A percentile compares a stretch with the other conserved stretches of the same genome.
Evolutionary conservation across 305 asterid genomes (phyloP).

Genomic region (Fraxinus albicans): DNA sequence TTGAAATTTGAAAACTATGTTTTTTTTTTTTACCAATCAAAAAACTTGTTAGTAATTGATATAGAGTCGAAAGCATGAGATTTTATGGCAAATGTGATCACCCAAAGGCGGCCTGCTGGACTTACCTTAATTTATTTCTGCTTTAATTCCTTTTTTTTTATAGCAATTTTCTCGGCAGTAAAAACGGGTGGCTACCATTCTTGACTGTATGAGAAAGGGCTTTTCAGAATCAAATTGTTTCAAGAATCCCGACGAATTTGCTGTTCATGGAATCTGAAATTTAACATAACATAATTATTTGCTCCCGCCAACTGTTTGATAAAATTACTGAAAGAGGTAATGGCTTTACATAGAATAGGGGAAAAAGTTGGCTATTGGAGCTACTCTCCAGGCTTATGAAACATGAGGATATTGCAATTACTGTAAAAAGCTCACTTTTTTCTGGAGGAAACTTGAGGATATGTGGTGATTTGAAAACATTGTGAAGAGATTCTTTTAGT

Average conservation of each 20-base stretch:
- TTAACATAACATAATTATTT: constrained; percentile 33
- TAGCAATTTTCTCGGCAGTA: neutral
- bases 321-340: constrained; percentile 38
- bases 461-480: constrained; percentile 32
- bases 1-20: no score
- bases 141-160: no score
- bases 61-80: no score
- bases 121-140: no score
- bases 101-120: no score
- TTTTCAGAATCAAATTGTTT: constrained; percentile 25
- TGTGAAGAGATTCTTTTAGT: constrained; percentile 43
- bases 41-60: no score
- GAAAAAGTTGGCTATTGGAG: constrained; percentile 36
- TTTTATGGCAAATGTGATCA: no score
- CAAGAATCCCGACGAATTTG: constrained; percentile 35
- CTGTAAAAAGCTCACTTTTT: constrained; percentile 46
- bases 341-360: constrained; percentile 31
- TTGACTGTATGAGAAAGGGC: neutral
- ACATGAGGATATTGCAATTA: constrained; percentile 44
- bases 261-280: constrained; percentile 35
- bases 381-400: constrained; percentile 44
- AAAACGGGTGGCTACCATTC: neutral
- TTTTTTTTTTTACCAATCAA: no score
- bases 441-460: constrained; percentile 47
- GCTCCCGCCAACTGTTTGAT: constrained; percentile 53